These are phyloP conservation scores for Coemansia sp. DNA, from an alignment of 192 early-diverging fungal species.

Conservation along the genomic window DNA sequence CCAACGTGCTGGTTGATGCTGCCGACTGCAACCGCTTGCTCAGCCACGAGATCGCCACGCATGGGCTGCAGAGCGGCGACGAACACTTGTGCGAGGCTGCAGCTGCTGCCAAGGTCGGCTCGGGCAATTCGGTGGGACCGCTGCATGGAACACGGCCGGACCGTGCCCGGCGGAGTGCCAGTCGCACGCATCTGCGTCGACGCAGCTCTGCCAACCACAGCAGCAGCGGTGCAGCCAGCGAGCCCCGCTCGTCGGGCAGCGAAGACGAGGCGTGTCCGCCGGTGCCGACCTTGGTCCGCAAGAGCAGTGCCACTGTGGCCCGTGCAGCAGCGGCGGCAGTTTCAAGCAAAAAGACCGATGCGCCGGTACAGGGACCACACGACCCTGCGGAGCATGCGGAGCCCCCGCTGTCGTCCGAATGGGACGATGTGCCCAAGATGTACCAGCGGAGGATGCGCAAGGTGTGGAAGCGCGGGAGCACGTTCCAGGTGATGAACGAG, in stretches of 20 bases:
- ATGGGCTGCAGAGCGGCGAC: conserved; percentile 39
- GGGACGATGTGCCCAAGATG: conserved; percentile 47
- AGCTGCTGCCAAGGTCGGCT: not conserved
- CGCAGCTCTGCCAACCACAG: conserved; percentile 11
- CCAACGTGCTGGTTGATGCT: conserved; percentile 46
- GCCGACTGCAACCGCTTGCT: conserved; percentile 47
- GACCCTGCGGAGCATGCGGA: not conserved
- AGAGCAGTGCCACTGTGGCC: not conserved
- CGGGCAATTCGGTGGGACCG: not conserved
- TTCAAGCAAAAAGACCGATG: not conserved
- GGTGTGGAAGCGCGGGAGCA: conserved; percentile 58
- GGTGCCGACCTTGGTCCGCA: conserved; percentile 11
- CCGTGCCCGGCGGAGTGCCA: conserved; percentile 1
- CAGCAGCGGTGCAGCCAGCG: not conserved
- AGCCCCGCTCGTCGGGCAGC: conserved; percentile 1
- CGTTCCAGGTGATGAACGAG: conserved; percentile 94
- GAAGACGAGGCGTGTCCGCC: not conserved
- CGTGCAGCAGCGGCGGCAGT: not conserved
- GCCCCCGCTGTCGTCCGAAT: conserved; percentile 32
- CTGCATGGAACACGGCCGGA: not conserved
- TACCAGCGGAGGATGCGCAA: conserved; percentile 56
- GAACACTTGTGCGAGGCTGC: conserved; percentile 26
- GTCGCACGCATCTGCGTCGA: conserved; percentile 7
- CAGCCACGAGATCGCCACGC: conserved; percentile 41
- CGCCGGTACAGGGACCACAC: not conserved